These are phyloP conservation scores for Gonium pectorale DNA, from an alignment of 139 green algal genomes.

Conservation along the genomic window DNA sequence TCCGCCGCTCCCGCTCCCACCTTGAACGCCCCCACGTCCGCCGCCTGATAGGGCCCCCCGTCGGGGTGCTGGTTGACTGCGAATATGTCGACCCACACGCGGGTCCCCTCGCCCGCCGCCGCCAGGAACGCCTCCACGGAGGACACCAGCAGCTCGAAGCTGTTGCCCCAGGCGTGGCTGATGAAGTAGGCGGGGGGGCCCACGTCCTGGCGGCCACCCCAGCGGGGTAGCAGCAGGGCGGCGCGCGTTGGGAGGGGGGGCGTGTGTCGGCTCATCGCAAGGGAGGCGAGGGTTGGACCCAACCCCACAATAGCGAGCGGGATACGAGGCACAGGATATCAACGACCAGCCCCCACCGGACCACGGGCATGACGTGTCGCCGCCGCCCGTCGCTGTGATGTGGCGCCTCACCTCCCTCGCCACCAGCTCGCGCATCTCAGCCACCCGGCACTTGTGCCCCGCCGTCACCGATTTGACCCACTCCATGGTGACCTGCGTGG, in stretches of 20 bases:
- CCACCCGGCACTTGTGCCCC: background rate
- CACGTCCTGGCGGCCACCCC: background rate
- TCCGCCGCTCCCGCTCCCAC: no score
- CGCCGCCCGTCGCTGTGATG: no score
- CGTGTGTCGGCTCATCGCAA: no score
- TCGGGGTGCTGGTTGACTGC: background rate
- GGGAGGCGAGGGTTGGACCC: no score
- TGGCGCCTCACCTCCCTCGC: background rate
- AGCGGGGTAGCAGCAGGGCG: no score
- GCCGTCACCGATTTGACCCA: background rate
- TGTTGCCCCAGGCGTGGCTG: background rate
- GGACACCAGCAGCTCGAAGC: background rate
- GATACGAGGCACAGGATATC: background rate
- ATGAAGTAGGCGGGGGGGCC: background rate
- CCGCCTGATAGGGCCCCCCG: background rate
- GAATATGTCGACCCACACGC: constrained; percentile 13
- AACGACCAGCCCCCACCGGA: no score
- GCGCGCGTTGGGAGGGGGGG: no score
- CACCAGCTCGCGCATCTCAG: background rate
- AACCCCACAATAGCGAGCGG: background rate
- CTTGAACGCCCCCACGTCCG: background rate
- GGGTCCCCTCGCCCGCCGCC: background rate
- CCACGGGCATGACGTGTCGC: no score
- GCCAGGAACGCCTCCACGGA: background rate
- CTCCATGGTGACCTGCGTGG: background rate